Evolutionary conservation across 768 basidiomycete species (phyloP), one percentile per base, ranked within the genome.

Genomic region (Rhodotorula toruloides): DNA sequence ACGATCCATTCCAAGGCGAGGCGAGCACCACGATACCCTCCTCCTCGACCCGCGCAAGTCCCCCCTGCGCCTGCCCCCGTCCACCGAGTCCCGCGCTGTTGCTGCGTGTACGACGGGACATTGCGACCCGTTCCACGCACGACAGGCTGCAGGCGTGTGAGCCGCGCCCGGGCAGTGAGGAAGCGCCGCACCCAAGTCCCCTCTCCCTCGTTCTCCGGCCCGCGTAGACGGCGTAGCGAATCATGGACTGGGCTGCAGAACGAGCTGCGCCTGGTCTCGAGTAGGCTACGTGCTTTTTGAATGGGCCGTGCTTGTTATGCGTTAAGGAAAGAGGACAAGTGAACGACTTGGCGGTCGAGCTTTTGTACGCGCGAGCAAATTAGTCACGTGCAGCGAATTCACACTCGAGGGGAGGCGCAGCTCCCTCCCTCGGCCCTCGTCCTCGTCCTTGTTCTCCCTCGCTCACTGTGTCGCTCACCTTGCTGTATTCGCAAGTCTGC

Each of bases 101-200:
- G 27, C 12, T 43, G 49, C 34, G 43, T 66, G 59, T 66, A 46
- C 54, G 65, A 54, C 65, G 59, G 39, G 65, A 66, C 65, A 66
- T 66, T 66, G 65, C 65, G 65, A 61, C 65, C 65, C 65, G n/a
- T 34, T 29, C 47, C 65, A 66, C 65, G 65, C 65, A 50, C 65
- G n/a, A 44, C 65, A 57, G 54, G 54, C 48, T 17, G 2, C 21
- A 1, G 27, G 48, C 34, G 59, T 61, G 63, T 53, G 54, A 50
- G 54, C 8, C 21, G 19, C 32, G 42, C 47, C 65, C 65, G 58
- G 50, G 54, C 65, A 17, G 54, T 52, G n/a, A 32, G 65, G 31
- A 32, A 40, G 59, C 65, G 65, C 65, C 65, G 65, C 65, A 66
- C 65, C 65, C 65, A 66, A 66, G 65, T 66, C 65, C 65, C 65